Conservation (phyloP, 371 early-diverging fungal species). For the Neoconidiobolus thromboides region DNA sequence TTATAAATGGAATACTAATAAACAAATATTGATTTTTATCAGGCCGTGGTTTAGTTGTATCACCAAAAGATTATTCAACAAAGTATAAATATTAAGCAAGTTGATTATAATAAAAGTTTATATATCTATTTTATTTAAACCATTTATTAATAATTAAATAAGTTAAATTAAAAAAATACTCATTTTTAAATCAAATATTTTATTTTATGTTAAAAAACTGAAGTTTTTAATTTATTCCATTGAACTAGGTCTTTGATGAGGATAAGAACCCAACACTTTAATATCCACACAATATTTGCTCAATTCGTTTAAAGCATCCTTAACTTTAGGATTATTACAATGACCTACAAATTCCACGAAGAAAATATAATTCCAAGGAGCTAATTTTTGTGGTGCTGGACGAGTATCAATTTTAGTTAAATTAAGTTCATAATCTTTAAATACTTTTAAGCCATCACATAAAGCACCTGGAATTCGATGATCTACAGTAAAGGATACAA, state of each 20-base stretch:
- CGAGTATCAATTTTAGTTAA: constrained; percentile 82
- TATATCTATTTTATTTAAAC: no score
- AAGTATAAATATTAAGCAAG: constrained; percentile 70
- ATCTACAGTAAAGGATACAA: constrained; percentile 69
- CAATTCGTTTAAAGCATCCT: constrained; percentile 32
- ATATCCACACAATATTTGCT: constrained; percentile 52
- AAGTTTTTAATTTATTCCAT: no score
- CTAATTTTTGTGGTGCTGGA: constrained; percentile 38
- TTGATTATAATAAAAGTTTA: neutral
- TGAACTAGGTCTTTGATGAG: constrained; percentile 31
- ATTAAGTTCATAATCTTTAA: constrained; percentile 64
- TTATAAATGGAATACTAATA: neutral
- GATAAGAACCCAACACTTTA: constrained; percentile 64
- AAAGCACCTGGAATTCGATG: constrained; percentile 80
- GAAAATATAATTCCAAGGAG: constrained; percentile 83
- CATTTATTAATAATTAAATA: no score
- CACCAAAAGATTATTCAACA: constrained; percentile 91
- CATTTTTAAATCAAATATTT: no score
- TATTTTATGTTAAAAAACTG: no score
- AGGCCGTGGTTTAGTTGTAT: constrained; percentile 73
- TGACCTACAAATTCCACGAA: constrained; percentile 77
- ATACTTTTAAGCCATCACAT: constrained; percentile 62
- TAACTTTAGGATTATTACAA: constrained; percentile 38
- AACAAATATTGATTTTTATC: neutral
- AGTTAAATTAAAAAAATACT: no score